Conservation (phyloP, 2,329 filamentous ascomycete species). For the Hypoxylon rubiginosum region DNA sequence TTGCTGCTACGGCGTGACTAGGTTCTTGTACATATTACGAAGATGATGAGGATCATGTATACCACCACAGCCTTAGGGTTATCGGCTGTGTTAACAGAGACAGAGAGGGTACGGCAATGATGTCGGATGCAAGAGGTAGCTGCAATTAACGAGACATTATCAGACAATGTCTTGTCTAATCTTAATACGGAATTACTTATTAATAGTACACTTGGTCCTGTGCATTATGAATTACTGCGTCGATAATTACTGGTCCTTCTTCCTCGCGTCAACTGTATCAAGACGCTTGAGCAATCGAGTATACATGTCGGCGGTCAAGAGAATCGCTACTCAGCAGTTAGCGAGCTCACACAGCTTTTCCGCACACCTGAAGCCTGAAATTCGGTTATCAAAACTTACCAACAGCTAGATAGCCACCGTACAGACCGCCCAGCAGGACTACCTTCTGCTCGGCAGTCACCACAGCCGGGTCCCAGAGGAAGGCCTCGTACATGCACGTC, state of each 20-base stretch:
- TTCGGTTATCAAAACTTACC: conserved; percentile 58
- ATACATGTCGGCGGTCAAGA: conserved; percentile 69
- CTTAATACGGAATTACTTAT: conserved; percentile 5
- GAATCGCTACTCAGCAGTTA: conserved; percentile 55
- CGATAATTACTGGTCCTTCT: conserved; percentile 58
- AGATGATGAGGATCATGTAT: conserved; percentile 20
- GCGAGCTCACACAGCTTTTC: neutral
- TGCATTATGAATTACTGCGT: neutral
- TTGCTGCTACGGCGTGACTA: neutral
- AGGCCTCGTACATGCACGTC: conserved; percentile 65
- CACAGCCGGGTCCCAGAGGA: conserved; percentile 62
- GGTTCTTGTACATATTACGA: conserved; percentile 36
- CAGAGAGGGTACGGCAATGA: conserved; percentile 37
- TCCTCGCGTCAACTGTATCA: conserved; percentile 49
- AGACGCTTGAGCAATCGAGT: conserved; percentile 62
- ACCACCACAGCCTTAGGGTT: conserved; percentile 4
- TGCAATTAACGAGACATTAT: conserved; percentile 22
- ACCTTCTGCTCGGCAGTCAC: conserved; percentile 61
- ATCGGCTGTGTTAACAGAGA: conserved; percentile 38
- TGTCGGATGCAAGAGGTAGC: conserved; percentile 30
- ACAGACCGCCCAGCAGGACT: conserved; percentile 62
- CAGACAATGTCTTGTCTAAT: conserved; percentile 1
- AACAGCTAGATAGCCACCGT: conserved; percentile 65
- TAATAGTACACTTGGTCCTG: neutral
- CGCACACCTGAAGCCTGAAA: neutral